Evolutionary conservation across 768 basidiomycete genomes (phyloP).

Genomic region (Lentinula guzmanii): DNA sequence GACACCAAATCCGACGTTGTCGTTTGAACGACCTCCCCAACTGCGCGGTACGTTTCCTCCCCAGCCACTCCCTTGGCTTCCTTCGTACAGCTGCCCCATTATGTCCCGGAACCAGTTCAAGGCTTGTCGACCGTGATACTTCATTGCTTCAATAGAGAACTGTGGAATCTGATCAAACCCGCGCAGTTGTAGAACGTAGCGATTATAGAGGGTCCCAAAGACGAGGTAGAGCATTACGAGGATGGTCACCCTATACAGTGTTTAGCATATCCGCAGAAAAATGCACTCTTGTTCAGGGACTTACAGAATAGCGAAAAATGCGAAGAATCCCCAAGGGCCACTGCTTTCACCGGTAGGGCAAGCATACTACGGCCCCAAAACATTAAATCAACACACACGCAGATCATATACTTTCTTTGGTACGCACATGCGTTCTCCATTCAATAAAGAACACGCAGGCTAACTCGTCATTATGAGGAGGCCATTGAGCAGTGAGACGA

Average conservation of each 20-base stretch:
- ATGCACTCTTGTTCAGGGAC: constrained; percentile 15
- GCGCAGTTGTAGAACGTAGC: constrained; percentile 63
- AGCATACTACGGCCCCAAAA: constrained; percentile 43
- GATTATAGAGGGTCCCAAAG: constrained; percentile 71
- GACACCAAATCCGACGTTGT: constrained; percentile 10
- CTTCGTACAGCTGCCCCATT: constrained; percentile 9
- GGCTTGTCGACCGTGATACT: constrained; percentile 39
- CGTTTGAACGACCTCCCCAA: neutral
- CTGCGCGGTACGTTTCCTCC: constrained; percentile 13
- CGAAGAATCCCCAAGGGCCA: constrained; percentile 43
- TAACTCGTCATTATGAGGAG: constrained; percentile 51
- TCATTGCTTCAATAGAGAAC: constrained; percentile 47
- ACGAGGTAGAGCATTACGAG: constrained; percentile 61
- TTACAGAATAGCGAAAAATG: constrained; percentile 54
- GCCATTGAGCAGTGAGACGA: constrained; percentile 60
- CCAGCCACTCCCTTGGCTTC: constrained; percentile 17
- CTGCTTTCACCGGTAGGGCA: constrained; percentile 62
- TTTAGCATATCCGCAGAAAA: neutral
- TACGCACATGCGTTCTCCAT: constrained; percentile 73
- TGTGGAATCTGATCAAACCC: constrained; percentile 73
- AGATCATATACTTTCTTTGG: neutral
- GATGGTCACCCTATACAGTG: constrained; percentile 40
- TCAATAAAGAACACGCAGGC: constrained; percentile 81
- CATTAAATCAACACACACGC: neutral
- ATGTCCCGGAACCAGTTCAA: constrained; percentile 34